These are phyloP conservation scores for Xerocomellus intermedius DNA, from an alignment of 768 basidiomycete genomes.

Conservation along the genomic window DNA sequence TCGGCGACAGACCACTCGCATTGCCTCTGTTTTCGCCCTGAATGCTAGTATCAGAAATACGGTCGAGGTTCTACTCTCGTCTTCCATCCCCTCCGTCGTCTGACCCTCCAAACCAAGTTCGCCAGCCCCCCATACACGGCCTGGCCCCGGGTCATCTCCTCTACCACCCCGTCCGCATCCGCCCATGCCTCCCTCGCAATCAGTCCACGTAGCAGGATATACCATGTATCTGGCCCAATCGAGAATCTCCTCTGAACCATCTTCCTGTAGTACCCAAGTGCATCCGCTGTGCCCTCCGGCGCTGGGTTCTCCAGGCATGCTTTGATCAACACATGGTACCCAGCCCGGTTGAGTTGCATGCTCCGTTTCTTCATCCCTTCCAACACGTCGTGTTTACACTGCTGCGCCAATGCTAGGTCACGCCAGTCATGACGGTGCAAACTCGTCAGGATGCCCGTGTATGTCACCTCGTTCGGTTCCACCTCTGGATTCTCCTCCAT, in stretches of 20 bases:
- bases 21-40: slow-evolving; percentile 20
- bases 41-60: slow-evolving; percentile 24
- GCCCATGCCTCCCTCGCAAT: slow-evolving; percentile 55
- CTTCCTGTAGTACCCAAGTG: slow-evolving; percentile 57
- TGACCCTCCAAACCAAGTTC: slow-evolving; percentile 51
- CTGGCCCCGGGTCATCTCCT: slow-evolving; percentile 55
- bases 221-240: slow-evolving; percentile 69
- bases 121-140: slow-evolving; percentile 44
- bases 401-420: slow-evolving; percentile 41
- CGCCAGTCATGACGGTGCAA: slow-evolving; percentile 62
- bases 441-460: slow-evolving; percentile 74
- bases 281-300: slow-evolving; percentile 51
- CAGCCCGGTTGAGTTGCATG: slow-evolving; percentile 55
- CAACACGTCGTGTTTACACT: slow-evolving; percentile 50
- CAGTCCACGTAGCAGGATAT: slow-evolving; percentile 69
- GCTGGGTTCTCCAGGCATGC: slow-evolving; percentile 56
- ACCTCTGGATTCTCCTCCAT: slow-evolving; percentile 64
- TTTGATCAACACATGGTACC: slow-evolving; percentile 77
- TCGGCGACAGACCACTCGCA: slow-evolving; percentile 33
- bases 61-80: slow-evolving; percentile 26
- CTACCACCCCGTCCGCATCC: slow-evolving; percentile 57
- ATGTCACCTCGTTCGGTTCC: slow-evolving; percentile 76
- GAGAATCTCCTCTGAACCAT: slow-evolving; percentile 52
- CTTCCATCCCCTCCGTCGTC: slow-evolving; percentile 37
- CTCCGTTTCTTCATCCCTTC: slow-evolving; percentile 56